These are phyloP conservation scores for Nicotiana undulata DNA, from an alignment of 257 asterid genomes.

Conservation along the genomic window DNA sequence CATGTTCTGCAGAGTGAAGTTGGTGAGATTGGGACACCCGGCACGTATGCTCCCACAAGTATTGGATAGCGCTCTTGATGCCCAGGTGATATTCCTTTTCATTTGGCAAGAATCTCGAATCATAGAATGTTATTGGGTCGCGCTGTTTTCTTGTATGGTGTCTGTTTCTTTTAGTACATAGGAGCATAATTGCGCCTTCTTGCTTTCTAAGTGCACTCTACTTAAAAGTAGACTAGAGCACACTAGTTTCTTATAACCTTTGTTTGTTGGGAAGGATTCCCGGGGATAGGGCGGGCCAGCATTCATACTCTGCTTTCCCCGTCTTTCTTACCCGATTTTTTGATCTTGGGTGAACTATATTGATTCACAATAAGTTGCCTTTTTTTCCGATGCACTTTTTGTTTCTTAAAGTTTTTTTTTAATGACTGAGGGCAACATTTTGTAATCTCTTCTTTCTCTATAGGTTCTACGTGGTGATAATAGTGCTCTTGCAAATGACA, in stretches of 20 bases:
- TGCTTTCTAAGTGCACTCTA: background rate
- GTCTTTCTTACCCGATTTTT: background rate
- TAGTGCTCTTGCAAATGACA: slow-evolving; percentile 92
- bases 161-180: background rate
- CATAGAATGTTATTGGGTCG: slow-evolving; percentile 7
- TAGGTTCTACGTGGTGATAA: slow-evolving; percentile 96
- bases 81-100: slow-evolving; percentile 53
- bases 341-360: background rate
- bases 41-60: slow-evolving; percentile 98
- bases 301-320: background rate
- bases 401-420: background rate
- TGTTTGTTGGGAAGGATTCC: background rate
- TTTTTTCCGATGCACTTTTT: background rate
- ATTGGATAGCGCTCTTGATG: slow-evolving; percentile 85
- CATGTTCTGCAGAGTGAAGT: slow-evolving; percentile 56
- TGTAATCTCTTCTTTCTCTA: slow-evolving; percentile 1
- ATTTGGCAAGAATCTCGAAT: slow-evolving; percentile 11
- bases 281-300: background rate
- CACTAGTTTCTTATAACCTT: background rate
- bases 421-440: background rate
- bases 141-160: background rate
- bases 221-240: background rate
- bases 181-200: background rate
- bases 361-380: background rate
- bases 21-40: slow-evolving; percentile 97